These are phyloP conservation scores for Pythium utonaiense DNA, from an alignment of 352 stramenopile genomes.

Conservation along the genomic window DNA sequence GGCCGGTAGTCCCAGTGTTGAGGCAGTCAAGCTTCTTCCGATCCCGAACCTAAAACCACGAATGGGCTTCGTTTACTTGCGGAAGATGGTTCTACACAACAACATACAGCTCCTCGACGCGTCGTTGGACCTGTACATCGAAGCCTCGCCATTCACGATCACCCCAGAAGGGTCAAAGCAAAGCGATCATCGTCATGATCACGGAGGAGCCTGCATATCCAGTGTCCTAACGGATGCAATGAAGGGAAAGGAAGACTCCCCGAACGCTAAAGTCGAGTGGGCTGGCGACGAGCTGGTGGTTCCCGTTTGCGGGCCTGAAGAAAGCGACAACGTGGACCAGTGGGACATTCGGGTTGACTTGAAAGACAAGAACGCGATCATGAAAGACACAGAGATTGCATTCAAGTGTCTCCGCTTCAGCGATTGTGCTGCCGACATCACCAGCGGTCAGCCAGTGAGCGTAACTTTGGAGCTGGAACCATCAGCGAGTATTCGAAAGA, in stretches of 20 bases:
- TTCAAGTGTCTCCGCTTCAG: constrained; percentile 14
- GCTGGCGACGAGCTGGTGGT: constrained; percentile 27
- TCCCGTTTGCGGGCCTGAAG: constrained; percentile 18
- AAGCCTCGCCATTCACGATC: constrained; percentile 16
- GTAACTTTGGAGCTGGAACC: constrained; percentile 6
- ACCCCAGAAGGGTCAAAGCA: background rate
- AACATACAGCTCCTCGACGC: constrained; percentile 23
- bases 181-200: background rate
- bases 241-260: constrained; percentile 14
- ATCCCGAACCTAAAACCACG: constrained; percentile 1
- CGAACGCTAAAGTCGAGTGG: constrained; percentile 23
- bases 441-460: background rate
- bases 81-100: constrained; percentile 25
- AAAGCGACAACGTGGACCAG: background rate
- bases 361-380: constrained; percentile 49
- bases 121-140: constrained; percentile 39
- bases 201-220: constrained; percentile 6
- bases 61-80: constrained; percentile 25
- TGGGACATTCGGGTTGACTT: constrained; percentile 25
- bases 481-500: background rate
- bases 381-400: constrained; percentile 33
- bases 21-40: background rate
- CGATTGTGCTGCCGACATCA: constrained; percentile 3
- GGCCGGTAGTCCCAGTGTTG: background rate
- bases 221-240: constrained; percentile 29